Base-by-base conservation (phyloP, 2,329 filamentous ascomycete genomes). In the Alternaria consortialis region DNA sequence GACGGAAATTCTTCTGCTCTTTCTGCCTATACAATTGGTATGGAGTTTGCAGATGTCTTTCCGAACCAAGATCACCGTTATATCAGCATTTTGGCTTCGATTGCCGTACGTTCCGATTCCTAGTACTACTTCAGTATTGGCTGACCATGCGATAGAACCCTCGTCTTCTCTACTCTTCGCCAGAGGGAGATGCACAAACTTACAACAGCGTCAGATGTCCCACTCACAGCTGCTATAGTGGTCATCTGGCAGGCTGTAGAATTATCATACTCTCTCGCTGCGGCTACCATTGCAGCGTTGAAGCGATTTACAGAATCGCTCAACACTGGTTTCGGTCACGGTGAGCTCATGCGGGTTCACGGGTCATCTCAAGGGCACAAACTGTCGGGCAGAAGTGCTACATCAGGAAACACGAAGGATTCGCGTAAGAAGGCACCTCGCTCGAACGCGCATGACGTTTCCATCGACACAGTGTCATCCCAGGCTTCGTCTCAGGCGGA, bases 81-180 rank as follows among this genome's bases (percentile, higher is more conserved):
- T 65, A 6, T 42, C 52, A 25, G 67, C 68, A 13, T 72, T 72
- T 32, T 63, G 63, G 55, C 58, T 67, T 17, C 62, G 70, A 1
- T 23, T 71, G 12, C 54, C 58, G 63, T 69, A 60, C 36, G 60
- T 65, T 5, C 37, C 36, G 5, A 37, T 44, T 9, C 7, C 29
- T 32, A 17, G 44, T 4, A 27, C 17, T 23, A n/a, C 20, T 25
- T 27, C 42, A 8, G 43, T 34, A 48, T n/a, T 27, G n/a, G n/a
- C 43, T 56, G 4, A 34, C 7, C 4, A 15, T 43, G 3, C 12
- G 7, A 20, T 34, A 65, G 63, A 13, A 65, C 46, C 9, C 23
- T 65, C 6, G n/a, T 56, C 11, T 51, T 65, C 54, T 60, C 57
- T 7, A 29, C 58, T 5, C 51, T 61, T 25, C 63, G 63, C 40